Conservation (phyloP, 2,329 filamentous ascomycete species). For the Arachnomyces sp. region DNA sequence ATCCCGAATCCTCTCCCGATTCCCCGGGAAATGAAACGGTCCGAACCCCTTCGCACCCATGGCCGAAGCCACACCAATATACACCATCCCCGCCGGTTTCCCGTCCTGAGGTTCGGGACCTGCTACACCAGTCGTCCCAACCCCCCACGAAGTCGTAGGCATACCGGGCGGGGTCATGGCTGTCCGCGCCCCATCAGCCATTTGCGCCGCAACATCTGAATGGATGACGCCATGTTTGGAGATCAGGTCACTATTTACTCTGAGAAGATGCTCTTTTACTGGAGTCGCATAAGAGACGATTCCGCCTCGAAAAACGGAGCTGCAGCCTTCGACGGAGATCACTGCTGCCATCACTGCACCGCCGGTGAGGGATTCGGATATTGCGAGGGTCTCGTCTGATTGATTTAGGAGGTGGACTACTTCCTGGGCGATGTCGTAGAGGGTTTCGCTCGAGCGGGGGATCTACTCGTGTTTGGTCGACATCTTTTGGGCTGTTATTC, state of each 20-base stretch:
- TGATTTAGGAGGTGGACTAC: constrained; percentile 6
- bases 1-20: constrained; percentile 2
- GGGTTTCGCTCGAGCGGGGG: constrained; percentile 5
- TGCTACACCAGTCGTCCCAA: constrained; percentile 6
- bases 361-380: constrained; percentile 8
- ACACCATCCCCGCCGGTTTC: constrained; percentile 8
- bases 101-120: constrained; percentile 6
- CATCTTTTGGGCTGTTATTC: constrained; percentile 1
- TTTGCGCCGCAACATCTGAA: constrained; percentile 6
- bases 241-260: constrained; percentile 5
- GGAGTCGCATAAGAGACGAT: constrained; percentile 8
- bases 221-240: constrained; percentile 6
- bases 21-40: constrained; percentile 4
- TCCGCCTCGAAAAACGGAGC: constrained; percentile 6
- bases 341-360: constrained; percentile 5
- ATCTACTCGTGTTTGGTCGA: not conserved
- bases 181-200: constrained; percentile 4
- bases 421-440: constrained; percentile 4
- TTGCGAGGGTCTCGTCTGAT: constrained; percentile 4
- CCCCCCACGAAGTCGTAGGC: constrained; percentile 4
- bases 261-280: constrained; percentile 7
- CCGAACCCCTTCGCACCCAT: constrained; percentile 4
- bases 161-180: constrained; percentile 3
- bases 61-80: constrained; percentile 7
- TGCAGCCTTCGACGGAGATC: constrained; percentile 6